Evolutionary conservation across 2,329 filamentous ascomycete genomes (phyloP).

Genomic region (Zymoseptoria crescenta): DNA sequence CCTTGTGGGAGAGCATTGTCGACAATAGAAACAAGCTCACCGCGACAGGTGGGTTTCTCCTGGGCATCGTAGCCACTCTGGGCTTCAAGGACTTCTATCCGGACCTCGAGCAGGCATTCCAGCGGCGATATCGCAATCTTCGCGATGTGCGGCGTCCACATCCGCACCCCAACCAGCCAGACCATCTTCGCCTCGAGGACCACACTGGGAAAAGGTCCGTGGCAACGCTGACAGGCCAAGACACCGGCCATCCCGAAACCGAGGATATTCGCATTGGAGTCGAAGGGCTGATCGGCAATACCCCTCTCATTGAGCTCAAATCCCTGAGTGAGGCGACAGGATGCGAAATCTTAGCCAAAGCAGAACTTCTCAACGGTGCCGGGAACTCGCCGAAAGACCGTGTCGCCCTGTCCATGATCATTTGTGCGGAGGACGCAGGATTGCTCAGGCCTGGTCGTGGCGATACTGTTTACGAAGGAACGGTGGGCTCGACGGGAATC

Average conservation of each 20-base stretch:
- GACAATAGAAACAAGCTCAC: conserved; percentile 30
- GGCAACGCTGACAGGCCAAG: background rate
- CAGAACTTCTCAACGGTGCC: conserved; percentile 91
- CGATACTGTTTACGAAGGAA: conserved; percentile 96
- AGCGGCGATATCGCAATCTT: conserved; percentile 31
- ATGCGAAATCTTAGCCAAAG: conserved; percentile 84
- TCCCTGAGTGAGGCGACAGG: conserved; percentile 81
- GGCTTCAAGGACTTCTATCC: conserved; percentile 75
- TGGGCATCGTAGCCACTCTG: conserved; percentile 67
- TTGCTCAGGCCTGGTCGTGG: conserved; percentile 70
- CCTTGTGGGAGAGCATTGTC: conserved; percentile 24
- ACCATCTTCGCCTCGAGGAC: conserved; percentile 26
- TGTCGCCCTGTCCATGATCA: conserved; percentile 85
- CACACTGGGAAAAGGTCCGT: conserved; percentile 18
- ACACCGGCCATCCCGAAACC: background rate
- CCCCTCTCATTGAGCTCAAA: conserved; percentile 77
- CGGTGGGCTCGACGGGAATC: conserved; percentile 92
- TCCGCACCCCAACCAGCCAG: conserved; percentile 20
- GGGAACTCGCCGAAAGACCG: conserved; percentile 92
- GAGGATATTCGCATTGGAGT: conserved; percentile 63
- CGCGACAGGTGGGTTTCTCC: conserved; percentile 49
- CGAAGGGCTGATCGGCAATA: conserved; percentile 87
- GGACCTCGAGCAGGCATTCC: conserved; percentile 60
- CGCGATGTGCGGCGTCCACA: conserved; percentile 19
- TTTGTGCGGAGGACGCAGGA: conserved; percentile 67